Evolutionary conservation across 768 basidiomycete genomes (phyloP), one percentile per base, ranked within the genome.

Genomic region (Leccinum longicurvipes): DNA sequence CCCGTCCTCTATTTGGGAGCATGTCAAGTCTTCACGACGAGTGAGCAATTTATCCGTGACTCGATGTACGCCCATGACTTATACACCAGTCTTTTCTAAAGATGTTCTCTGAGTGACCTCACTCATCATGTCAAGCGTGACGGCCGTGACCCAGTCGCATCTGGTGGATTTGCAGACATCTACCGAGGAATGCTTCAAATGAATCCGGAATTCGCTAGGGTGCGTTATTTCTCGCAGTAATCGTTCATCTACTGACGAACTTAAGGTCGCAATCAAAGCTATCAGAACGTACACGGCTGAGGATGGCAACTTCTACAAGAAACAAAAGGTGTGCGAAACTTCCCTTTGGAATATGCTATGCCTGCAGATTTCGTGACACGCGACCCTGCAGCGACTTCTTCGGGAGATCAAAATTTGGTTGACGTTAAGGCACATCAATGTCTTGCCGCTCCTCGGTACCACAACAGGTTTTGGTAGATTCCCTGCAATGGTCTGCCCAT

Each of bases 361-460:
- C 6, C 11, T 2, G 3, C 23, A 3, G 39, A 12, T 23, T 46
- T 25, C 17, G 4, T 36, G 19, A 24, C 7, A 4, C 28, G 10
- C 47, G 51, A 25, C 34, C 10, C n/a, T 39, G 29, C 21, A 71
- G 71, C 52, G 65, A 36, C 58, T 72, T n/a, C 58, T 51, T n/a
- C 57, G 69, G 27, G 70, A 72, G 41, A 60, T 72, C 31, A 60
- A 52, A 28, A 55, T 69, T 17, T 72, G 71, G 71, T 58, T 61
- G 42, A 17, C 36, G 12, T 50, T 72, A 12, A 24, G 57, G 3
- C 69, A 72, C 41, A 24, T 47, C 14, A 69, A 72, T 47, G 55
- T 72, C 4, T 17, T 61, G n/a, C 60, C 53, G 9, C 51, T 61
- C 9, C 42, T 60, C 19, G 60, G 60, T 12, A 56, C 50, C 57